Conservation (phyloP, 1,284 basidiomycete genomes). For the Trichosporon inkin region DNA sequence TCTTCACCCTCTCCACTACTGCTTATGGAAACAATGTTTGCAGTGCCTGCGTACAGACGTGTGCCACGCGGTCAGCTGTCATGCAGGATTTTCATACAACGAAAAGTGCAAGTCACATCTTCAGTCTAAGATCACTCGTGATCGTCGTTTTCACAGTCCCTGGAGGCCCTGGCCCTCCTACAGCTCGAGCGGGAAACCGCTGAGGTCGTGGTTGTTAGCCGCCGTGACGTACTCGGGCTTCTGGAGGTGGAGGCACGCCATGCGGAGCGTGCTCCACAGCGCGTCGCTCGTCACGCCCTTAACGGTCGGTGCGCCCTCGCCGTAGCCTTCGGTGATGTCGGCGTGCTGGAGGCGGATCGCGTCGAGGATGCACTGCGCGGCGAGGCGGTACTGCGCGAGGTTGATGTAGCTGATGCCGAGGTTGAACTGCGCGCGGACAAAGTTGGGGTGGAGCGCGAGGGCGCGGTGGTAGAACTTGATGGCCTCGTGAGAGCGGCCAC, state of each 20-base stretch:
- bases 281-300: slow-evolving; percentile 69
- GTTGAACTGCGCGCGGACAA: slow-evolving; percentile 90
- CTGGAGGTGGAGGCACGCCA: slow-evolving; percentile 62
- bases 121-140: too few relatives aligned
- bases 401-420: slow-evolving; percentile 87
- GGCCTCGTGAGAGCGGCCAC: slow-evolving; percentile 75
- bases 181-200: slow-evolving; percentile 21
- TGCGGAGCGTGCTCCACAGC: slow-evolving; percentile 80
- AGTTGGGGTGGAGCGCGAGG: slow-evolving; percentile 82
- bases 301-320: slow-evolving; percentile 7
- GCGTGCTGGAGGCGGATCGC: slow-evolving; percentile 79
- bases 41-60: too few relatives aligned
- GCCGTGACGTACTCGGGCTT: slow-evolving; percentile 19
- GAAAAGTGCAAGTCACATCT: too few relatives aligned
- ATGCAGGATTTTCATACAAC: too few relatives aligned
- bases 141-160: background rate
- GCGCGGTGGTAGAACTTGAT: slow-evolving; percentile 86
- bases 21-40: too few relatives aligned
- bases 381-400: slow-evolving; percentile 76
- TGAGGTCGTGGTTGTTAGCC: slow-evolving; percentile 22
- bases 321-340: slow-evolving; percentile 60
- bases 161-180: background rate
- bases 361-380: slow-evolving; percentile 76
- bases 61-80: too few relatives aligned
- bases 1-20: too few relatives aligned